These are phyloP conservation scores for Phytophthora meadii DNA, from an alignment of 352 stramenopile genomes.

Conservation along the genomic window DNA sequence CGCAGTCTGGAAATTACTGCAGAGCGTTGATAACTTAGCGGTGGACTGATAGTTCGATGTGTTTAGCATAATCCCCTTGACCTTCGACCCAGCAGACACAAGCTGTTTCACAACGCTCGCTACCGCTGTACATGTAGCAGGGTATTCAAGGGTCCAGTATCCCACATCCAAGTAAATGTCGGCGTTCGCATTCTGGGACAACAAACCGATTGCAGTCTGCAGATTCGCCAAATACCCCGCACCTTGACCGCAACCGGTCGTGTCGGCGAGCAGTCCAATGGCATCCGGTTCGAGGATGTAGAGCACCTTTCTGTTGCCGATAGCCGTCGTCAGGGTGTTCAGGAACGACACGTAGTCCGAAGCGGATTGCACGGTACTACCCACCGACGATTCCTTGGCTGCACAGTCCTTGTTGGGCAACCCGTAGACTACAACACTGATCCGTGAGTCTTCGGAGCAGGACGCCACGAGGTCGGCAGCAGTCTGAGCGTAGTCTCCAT, in stretches of 20 bases:
- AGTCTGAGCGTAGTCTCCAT: conserved; percentile 47
- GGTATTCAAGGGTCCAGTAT: conserved; percentile 61
- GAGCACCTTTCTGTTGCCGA: conserved; percentile 66
- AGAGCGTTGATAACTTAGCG: conserved; percentile 52
- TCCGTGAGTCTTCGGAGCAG: conserved; percentile 47
- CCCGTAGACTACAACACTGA: conserved; percentile 75
- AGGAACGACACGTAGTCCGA: conserved; percentile 62
- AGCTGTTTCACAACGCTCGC: conserved; percentile 53
- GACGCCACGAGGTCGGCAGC: conserved; percentile 39
- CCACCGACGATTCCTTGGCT: conserved; percentile 49
- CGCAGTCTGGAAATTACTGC: conserved; percentile 64
- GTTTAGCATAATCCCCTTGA: conserved; percentile 81
- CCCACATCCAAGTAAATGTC: conserved; percentile 79
- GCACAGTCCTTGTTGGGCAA: conserved; percentile 82
- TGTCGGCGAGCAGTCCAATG: conserved; percentile 58
- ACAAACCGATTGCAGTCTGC: conserved; percentile 47
- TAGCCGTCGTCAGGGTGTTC: conserved; percentile 43
- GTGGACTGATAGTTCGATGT: conserved; percentile 81
- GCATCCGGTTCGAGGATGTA: conserved; percentile 79
- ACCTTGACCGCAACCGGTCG: conserved; percentile 39
- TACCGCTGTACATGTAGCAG: conserved; percentile 30
- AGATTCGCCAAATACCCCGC: conserved; percentile 63
- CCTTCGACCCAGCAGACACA: conserved; percentile 22
- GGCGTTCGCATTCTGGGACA: conserved; percentile 71
- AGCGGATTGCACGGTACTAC: conserved; percentile 45